Conservation (phyloP, 176 grass and related monocot species). For the Avena atlantica region DNA sequence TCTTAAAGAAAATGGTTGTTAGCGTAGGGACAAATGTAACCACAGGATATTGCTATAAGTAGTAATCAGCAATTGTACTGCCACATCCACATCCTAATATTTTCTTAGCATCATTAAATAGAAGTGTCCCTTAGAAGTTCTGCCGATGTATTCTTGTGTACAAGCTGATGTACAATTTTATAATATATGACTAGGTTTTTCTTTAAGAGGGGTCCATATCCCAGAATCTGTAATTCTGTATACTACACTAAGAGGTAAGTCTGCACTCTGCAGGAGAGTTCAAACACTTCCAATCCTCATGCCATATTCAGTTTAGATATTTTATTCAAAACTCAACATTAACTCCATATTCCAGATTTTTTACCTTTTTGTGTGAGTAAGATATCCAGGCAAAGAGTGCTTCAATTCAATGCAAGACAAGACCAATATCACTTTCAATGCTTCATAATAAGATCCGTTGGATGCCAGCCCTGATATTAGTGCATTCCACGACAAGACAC, state of each 20-base stretch:
- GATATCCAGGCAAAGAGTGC: neutral
- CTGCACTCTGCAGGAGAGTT: neutral
- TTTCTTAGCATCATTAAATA: too few relatives aligned
- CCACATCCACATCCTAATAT: too few relatives aligned
- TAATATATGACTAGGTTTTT: neutral
- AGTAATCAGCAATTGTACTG: too few relatives aligned
- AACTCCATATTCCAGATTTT: neutral
- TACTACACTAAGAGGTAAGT: neutral
- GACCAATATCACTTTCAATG: slow-evolving; percentile 29
- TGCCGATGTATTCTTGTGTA: too few relatives aligned
- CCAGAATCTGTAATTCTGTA: neutral
- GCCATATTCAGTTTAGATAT: neutral
- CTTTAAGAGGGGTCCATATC: neutral
- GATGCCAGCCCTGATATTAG: slow-evolving; percentile 59
- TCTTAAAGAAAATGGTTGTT: neutral
- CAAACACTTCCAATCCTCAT: neutral
- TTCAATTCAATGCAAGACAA: neutral
- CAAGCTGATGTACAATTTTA: too few relatives aligned
- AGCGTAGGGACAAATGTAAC: slow-evolving; percentile 15
- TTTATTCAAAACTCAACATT: slow-evolving; percentile 7
- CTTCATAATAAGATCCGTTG: slow-evolving; percentile 49
- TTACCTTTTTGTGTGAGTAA: neutral
- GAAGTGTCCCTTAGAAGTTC: too few relatives aligned
- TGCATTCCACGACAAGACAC: slow-evolving; percentile 67
- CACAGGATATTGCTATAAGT: neutral